phyloP scores from a whole-genome alignment of 1,284 basidiomycete species.

The Irpex lacteus region DNA sequence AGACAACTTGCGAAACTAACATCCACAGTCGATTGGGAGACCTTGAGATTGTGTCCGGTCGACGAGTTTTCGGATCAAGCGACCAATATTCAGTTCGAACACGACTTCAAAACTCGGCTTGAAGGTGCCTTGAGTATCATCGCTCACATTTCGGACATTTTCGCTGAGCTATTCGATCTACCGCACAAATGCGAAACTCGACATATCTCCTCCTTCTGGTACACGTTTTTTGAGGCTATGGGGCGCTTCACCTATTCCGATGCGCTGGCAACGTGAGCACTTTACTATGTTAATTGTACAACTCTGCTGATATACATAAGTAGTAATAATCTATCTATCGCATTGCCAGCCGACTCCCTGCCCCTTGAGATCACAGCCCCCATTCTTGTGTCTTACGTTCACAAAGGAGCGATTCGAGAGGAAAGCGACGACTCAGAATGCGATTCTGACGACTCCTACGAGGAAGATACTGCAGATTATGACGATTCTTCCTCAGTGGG shows the following conservation, averaged over 20 bases:
- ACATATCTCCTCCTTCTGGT: not conserved
- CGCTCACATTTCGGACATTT: no score
- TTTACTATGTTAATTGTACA: not conserved
- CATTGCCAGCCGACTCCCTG: not conserved
- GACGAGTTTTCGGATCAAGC: no score
- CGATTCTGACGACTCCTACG: not conserved
- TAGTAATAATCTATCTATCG: not conserved
- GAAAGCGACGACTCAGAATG: not conserved
- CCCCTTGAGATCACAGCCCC: not conserved
- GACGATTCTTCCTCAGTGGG: no score
- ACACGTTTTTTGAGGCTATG: not conserved
- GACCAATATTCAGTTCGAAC: no score
- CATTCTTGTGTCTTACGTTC: not conserved
- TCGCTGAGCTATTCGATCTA: no score
- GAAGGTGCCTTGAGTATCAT: no score
- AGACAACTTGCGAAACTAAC: no score
- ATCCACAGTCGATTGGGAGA: no score
- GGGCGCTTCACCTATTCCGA: not conserved
- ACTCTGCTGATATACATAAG: not conserved
- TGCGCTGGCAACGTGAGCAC: not conserved
- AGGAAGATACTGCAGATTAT: not conserved
- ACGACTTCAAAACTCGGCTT: no score
- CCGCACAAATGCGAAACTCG: no score
- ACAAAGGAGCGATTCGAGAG: not conserved
- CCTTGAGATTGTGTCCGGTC: no score